Evolutionary conservation across 2,329 filamentous ascomycete genomes (phyloP).

Genomic region (Fusarium compactum): DNA sequence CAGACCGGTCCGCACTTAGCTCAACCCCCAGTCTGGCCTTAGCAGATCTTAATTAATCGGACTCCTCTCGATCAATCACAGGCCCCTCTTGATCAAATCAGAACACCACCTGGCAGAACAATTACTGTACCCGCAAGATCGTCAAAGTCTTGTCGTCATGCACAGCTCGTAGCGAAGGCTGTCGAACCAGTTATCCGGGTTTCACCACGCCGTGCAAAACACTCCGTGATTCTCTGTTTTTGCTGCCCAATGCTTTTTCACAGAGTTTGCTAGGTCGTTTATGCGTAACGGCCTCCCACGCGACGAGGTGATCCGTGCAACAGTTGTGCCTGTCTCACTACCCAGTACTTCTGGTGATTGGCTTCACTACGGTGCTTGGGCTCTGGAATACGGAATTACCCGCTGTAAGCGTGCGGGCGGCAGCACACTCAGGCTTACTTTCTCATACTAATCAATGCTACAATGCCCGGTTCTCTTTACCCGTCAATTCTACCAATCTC

Average conservation of each 20-base stretch:
- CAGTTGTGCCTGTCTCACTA: not conserved
- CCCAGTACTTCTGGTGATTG: not conserved
- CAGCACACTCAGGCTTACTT: no score
- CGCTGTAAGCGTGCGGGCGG: not conserved
- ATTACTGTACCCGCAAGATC: constrained; percentile 4
- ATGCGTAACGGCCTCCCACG: constrained; percentile 1
- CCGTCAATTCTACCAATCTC: not conserved
- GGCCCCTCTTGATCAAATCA: not conserved
- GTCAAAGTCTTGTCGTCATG: constrained; percentile 29
- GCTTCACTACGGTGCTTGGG: not conserved
- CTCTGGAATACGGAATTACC: not conserved
- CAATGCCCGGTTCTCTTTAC: not conserved
- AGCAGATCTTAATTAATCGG: constrained; percentile 19
- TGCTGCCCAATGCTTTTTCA: not conserved
- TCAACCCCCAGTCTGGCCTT: not conserved
- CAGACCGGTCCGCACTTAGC: not conserved
- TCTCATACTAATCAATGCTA: no score
- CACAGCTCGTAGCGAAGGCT: not conserved
- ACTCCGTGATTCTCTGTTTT: not conserved
- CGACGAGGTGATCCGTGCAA: not conserved
- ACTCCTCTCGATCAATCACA: not conserved
- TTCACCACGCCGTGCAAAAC: constrained; percentile 6
- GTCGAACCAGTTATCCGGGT: constrained; percentile 1
- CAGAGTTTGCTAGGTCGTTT: not conserved
- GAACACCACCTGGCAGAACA: not conserved